Evolutionary conservation across 2,329 filamentous ascomycete genomes (phyloP), one percentile per base, ranked within the genome.

Genomic region (Coleophoma cylindrospora): DNA sequence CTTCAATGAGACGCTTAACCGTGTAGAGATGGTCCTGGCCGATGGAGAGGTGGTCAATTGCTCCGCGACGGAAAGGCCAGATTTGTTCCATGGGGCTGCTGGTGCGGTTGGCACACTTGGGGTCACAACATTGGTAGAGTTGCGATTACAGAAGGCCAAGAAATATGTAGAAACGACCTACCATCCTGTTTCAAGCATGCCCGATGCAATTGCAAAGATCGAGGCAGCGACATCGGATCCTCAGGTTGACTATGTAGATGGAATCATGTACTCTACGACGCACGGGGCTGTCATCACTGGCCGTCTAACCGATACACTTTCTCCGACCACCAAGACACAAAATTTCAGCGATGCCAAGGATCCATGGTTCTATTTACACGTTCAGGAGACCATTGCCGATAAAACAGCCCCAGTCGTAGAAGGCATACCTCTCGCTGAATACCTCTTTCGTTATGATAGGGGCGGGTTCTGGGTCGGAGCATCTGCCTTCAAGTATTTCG

Each of bases 281-380:
- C 68, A 70, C 9, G 76, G 80, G 0, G 74, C 79, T 4, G 66
- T 85, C 15, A 73, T 82, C 59, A 74, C 74, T 0, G 81, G 81
- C 0, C 64, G 69, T 33, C 62, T 83, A 34, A 71, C 70, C 0
- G 64, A 81, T 51, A 55, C 61, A 0, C 54, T 61, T 0, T 60
- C 57, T 4, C 50, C 58, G 2, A 36, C 51, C 4, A 49, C 53
- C 4, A 54, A 56, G 15, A 51, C 68, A 4, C 67, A 66, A 47
- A 66, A 60, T 0, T 86, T 84, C 62, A 77, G 73, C 40, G 67
- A 74, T 13, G 66, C 77, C 0, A 64, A 63, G 14, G 82, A 87
- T 58, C 78, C 80, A 0, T 87, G 83, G 83, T 84, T 81, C 59
- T 86, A 85, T 53, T 68, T 86, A 3, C 81, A 86, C 52, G 81